Percentiles rank a stretch among this genome's conserved stretches.
Evolutionary conservation across 2,329 filamentous ascomycete species (phyloP).

Genomic region (Fusarium temperatum): DNA sequence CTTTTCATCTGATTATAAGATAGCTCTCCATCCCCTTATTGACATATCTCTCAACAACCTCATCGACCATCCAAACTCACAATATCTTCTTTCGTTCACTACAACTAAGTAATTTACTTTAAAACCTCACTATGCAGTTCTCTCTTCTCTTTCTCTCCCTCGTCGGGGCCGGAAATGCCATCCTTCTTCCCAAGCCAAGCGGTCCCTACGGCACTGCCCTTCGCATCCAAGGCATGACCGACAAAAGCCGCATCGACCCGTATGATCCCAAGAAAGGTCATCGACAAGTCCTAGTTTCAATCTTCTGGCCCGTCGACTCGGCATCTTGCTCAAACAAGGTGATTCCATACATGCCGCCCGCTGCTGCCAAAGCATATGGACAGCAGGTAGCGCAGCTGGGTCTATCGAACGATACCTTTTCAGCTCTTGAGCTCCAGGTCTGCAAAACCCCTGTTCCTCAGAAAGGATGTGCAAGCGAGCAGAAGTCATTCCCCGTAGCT

Average conservation of each 20-base stretch:
- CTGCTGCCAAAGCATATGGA: constrained; percentile 45
- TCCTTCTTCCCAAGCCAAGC: constrained; percentile 42
- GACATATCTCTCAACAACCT: rapidly evolving
- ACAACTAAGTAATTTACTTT: not conserved
- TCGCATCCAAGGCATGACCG: constrained; percentile 41
- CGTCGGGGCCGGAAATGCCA: constrained; percentile 28
- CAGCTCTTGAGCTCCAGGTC: constrained; percentile 38
- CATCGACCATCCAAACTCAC: not conserved
- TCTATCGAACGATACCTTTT: constrained; percentile 45
- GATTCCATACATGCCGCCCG: constrained; percentile 48
- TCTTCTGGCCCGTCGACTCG: constrained; percentile 45
- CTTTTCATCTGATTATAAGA: not conserved
- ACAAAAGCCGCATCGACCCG: constrained; percentile 44
- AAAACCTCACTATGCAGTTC: constrained; percentile 27
- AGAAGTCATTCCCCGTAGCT: constrained; percentile 39
- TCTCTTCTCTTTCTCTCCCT: constrained; percentile 17
- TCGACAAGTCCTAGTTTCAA: constrained; percentile 42
- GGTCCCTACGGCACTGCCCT: constrained; percentile 45
- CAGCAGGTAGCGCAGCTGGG: constrained; percentile 38
- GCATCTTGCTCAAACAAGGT: constrained; percentile 29
- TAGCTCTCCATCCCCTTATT: not conserved
- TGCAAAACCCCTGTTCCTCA: not conserved
- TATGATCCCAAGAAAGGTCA: constrained; percentile 40
- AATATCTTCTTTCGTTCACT: too few relatives aligned
- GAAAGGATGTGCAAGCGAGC: not conserved